phyloP scores from a whole-genome alignment of 1,139 yeast species.

The Hansenula lynferdii region DNA sequence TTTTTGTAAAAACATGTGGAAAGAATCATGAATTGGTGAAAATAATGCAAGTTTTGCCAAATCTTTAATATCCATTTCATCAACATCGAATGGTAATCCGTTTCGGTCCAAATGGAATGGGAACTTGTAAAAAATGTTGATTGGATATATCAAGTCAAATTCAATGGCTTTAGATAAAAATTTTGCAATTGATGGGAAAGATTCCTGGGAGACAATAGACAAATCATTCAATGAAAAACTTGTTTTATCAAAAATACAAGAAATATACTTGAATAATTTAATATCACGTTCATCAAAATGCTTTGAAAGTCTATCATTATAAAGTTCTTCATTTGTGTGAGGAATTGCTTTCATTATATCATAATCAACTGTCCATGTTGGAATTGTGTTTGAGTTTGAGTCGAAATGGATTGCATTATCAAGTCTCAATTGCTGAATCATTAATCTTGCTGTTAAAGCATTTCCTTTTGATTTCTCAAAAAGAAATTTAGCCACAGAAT shows the following conservation, averaged over 20 bases:
- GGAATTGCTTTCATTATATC: constrained; percentile 11
- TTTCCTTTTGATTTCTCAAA: constrained; percentile 26
- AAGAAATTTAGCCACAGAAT: constrained; percentile 12
- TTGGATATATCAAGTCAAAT: constrained; percentile 33
- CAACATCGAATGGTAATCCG: constrained; percentile 35
- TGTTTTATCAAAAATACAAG: constrained; percentile 38
- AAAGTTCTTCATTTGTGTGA: constrained; percentile 2
- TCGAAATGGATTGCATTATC: constrained; percentile 21
- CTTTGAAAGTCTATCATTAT: constrained; percentile 2
- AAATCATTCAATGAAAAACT: constrained; percentile 40
- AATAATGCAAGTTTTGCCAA: constrained; percentile 35
- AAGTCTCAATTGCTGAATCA: constrained; percentile 20
- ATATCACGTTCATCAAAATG: constrained; percentile 9
- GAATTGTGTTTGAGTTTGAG: constrained; percentile 4
- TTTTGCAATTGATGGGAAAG: constrained; percentile 22
- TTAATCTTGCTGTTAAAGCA: constrained; percentile 15
- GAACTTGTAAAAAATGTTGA: constrained; percentile 41
- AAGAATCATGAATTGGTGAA: constrained; percentile 33
- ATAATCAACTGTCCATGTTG: constrained; percentile 24
- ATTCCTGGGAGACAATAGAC: constrained; percentile 33
- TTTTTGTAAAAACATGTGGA: constrained; percentile 25
- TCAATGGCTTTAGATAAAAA: constrained; percentile 35
- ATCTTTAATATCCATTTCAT: constrained; percentile 32
- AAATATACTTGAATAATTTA: constrained; percentile 37
- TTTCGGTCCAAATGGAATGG: constrained; percentile 40